Evolutionary conservation across 441 rosid species (phyloP).

Genomic region (Cnidoscolus chayamansa): DNA sequence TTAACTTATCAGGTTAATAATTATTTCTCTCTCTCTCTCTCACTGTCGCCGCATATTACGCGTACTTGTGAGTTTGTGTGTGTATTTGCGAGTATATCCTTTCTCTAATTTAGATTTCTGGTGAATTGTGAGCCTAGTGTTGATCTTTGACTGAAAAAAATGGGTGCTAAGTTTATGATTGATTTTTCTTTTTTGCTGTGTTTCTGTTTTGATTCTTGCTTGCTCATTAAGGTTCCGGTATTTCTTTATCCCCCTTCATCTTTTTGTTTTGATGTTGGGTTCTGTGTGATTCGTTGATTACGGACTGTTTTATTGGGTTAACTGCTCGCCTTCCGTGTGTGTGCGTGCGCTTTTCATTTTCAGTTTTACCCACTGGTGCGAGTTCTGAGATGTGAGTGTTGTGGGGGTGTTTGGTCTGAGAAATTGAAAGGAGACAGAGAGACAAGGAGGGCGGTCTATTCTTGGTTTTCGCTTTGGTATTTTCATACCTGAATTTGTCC

Average conservation of each 20-base stretch:
- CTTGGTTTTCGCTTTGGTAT: not conserved
- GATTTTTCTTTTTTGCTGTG: not conserved
- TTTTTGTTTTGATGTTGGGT: not conserved
- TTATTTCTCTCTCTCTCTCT: not conserved
- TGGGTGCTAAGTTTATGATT: not conserved
- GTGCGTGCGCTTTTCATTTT: too few species aligned
- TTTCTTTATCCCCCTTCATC: not conserved
- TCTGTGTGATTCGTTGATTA: not conserved
- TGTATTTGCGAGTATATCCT: too few species aligned
- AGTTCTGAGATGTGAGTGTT: not conserved
- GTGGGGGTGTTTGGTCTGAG: too few species aligned
- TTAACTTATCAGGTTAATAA: constrained; percentile 72
- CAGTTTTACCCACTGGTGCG: not conserved
- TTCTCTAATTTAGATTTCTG: too few species aligned
- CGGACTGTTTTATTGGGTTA: not conserved
- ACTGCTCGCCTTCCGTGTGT: too few species aligned
- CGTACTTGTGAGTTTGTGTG: not conserved
- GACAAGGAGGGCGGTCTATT: too few species aligned
- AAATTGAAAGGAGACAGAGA: too few species aligned
- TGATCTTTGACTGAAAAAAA: not conserved
- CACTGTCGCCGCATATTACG: not conserved
- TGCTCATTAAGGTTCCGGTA: constrained; percentile 9
- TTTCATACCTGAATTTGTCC: not conserved
- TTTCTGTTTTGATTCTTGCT: constrained; percentile 15
- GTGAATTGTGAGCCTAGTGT: too few species aligned